Evolutionary conservation across 441 rosid genomes (phyloP).

Genomic region (Adansonia rubrostipa): DNA sequence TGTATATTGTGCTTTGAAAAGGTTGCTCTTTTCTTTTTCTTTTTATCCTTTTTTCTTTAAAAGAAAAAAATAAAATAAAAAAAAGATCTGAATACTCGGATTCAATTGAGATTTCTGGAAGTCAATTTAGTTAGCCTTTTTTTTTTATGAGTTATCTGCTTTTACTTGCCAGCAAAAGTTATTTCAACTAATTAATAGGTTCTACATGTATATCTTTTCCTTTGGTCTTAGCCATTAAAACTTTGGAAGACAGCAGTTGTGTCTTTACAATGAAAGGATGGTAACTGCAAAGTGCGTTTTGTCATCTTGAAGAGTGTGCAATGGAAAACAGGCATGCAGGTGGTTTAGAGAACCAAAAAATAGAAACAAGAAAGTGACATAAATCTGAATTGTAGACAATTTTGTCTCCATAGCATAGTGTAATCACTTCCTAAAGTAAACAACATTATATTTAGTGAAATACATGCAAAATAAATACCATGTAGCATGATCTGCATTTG

Average conservation of each 20-base stretch:
- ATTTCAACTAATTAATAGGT: background rate
- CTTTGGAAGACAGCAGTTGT: background rate
- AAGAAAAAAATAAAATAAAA: background rate
- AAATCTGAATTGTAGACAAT: background rate
- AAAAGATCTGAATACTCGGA: background rate
- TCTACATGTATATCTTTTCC: background rate
- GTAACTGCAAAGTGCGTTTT: background rate
- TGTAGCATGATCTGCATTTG: background rate
- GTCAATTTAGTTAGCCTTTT: background rate
- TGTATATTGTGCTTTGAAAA: background rate
- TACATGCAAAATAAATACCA: background rate
- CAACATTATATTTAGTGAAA: background rate
- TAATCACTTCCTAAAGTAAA: background rate
- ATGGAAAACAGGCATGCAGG: slow-evolving; percentile 6
- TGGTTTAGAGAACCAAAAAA: background rate
- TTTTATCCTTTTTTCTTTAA: background rate
- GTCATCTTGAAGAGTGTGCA: background rate
- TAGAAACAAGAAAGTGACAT: slow-evolving; percentile 1
- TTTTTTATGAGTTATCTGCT: background rate
- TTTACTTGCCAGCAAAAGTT: background rate
- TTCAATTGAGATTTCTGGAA: slow-evolving; percentile 1
- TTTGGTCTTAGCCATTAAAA: background rate
- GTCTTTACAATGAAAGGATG: background rate
- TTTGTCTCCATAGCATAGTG: background rate
- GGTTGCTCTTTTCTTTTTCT: background rate